Evolutionary conservation across 225 moss, liverwort and hornwort species (phyloP).

Genomic region (Pleurozium schreberi): DNA sequence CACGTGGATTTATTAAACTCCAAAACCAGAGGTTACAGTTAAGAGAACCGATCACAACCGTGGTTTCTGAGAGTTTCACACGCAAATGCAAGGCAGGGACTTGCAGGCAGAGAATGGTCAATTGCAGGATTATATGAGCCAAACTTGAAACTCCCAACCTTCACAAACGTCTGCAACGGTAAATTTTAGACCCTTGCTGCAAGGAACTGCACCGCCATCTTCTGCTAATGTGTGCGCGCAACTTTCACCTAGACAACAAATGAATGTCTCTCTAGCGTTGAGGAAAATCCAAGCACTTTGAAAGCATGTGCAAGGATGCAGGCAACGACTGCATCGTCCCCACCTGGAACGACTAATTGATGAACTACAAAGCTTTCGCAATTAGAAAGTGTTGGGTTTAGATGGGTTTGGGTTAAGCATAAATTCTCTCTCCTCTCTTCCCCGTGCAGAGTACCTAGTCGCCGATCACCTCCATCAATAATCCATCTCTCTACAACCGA

Average conservation of each 20-base stretch:
- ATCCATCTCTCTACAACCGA: background rate
- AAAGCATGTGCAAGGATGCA: background rate
- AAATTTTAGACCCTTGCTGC: background rate
- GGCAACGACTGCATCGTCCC: background rate
- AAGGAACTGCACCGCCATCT: background rate
- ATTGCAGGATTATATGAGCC: background rate
- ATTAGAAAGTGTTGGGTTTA: background rate
- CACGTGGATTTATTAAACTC: background rate
- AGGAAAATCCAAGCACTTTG: background rate
- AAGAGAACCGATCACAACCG: background rate
- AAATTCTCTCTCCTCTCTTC: background rate
- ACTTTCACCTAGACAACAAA: background rate
- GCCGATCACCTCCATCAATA: background rate
- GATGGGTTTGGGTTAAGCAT: too few species aligned
- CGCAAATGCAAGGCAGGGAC: background rate
- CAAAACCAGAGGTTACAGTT: background rate
- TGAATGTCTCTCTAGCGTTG: background rate
- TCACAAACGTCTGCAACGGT: background rate
- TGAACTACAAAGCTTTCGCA: background rate
- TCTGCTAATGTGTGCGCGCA: background rate
- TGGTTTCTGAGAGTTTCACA: background rate
- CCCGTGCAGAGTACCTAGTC: background rate
- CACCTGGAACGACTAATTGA: background rate
- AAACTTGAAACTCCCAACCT: background rate
- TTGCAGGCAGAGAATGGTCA: background rate